These are phyloP conservation scores for Dendrobium officinale DNA, from an alignment of 106 monocot species.

Conservation along the genomic window DNA sequence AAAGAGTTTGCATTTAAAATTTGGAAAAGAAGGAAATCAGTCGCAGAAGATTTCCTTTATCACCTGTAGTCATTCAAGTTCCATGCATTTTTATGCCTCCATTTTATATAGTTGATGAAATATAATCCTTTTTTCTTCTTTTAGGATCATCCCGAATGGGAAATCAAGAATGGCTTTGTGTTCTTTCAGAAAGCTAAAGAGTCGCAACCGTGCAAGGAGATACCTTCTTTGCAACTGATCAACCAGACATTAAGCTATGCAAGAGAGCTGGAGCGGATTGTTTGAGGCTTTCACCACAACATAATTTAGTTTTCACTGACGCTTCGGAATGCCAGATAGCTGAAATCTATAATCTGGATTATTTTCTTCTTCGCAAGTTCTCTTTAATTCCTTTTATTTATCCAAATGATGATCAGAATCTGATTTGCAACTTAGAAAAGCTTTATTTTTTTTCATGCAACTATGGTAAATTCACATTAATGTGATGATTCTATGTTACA, in stretches of 20 bases:
- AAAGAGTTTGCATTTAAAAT: too few species aligned
- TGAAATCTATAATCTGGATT: not conserved
- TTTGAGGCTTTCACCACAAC: slow-evolving; percentile 5
- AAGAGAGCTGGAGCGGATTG: slow-evolving; percentile 86
- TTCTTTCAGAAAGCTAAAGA: slow-evolving; percentile 88
- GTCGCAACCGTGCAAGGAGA: slow-evolving; percentile 84
- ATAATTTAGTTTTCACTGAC: not conserved
- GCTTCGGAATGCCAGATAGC: not conserved
- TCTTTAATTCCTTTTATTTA: not conserved
- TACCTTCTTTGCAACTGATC: slow-evolving; percentile 85
- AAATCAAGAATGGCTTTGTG: slow-evolving; percentile 34
- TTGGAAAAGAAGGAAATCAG: too few species aligned
- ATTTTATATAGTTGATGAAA: too few species aligned
- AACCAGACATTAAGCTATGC: slow-evolving; percentile 93
- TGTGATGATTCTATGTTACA: too few species aligned
- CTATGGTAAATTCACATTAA: too few species aligned
- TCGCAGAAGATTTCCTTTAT: too few species aligned
- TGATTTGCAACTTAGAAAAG: not conserved
- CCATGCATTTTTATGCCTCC: too few species aligned
- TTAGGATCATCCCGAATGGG: slow-evolving; percentile 56
- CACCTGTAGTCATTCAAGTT: not conserved
- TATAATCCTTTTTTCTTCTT: not conserved
- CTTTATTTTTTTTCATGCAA: too few species aligned
- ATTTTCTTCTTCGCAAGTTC: not conserved
- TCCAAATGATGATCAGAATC: not conserved